Evolutionary conservation across 176 grass and related monocot species (phyloP).

Genomic region (Aegilops longissima): DNA sequence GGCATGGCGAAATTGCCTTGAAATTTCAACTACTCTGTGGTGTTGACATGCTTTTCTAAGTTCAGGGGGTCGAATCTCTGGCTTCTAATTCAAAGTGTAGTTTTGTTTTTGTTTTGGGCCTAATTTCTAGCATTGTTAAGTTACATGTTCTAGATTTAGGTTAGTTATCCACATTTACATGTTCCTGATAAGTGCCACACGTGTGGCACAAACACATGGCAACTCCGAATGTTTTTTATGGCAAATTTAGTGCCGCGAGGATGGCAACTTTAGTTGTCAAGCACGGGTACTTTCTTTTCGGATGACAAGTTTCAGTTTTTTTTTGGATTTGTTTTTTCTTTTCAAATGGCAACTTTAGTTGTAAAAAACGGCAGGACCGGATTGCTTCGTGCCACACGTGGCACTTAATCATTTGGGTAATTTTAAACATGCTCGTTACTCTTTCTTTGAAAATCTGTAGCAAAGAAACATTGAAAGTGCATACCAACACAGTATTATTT

Average conservation of each 20-base stretch:
- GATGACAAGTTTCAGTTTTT: too few relatives aligned
- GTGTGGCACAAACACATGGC: too few relatives aligned
- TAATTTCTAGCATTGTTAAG: neutral
- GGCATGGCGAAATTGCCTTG: neutral
- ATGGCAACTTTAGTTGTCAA: too few relatives aligned
- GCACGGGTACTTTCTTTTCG: too few relatives aligned
- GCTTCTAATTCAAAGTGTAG: neutral
- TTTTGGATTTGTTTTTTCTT: too few relatives aligned
- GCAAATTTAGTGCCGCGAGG: too few relatives aligned
- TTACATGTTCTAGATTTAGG: neutral
- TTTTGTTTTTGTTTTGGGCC: neutral
- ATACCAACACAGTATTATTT: neutral
- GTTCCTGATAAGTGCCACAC: too few relatives aligned
- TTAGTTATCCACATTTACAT: neutral
- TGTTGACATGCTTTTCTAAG: constrained; percentile 3
- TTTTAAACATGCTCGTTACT: neutral
- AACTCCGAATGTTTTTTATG: too few relatives aligned
- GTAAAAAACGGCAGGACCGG: too few relatives aligned
- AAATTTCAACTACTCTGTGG: neutral
- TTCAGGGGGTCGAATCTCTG: neutral
- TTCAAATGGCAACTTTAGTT: too few relatives aligned
- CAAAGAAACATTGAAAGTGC: neutral
- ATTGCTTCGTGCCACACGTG: too few relatives aligned
- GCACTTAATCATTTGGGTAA: too few relatives aligned
- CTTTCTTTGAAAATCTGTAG: neutral